phyloP scores from a whole-genome alignment of 1,284 basidiomycete species.

The Austroboletus olivaceoglutinosus region DNA sequence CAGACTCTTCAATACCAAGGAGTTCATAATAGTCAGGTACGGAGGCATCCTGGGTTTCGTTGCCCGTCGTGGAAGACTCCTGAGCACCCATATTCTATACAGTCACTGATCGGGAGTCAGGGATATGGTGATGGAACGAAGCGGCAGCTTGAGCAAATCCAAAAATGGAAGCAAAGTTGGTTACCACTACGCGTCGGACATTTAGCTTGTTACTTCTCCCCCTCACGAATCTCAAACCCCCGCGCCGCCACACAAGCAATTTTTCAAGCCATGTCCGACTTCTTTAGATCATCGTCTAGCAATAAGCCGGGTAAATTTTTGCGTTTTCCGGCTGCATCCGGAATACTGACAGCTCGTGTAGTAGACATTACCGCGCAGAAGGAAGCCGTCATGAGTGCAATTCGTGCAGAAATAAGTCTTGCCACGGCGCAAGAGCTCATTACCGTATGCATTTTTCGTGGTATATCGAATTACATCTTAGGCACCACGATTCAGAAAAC shows the following conservation, averaged over 20 bases:
- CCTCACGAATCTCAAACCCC: background rate
- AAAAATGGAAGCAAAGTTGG: too few species aligned
- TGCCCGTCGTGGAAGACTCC: conserved; percentile 52
- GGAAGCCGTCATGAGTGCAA: conserved; percentile 67
- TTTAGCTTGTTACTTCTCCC: background rate
- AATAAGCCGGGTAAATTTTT: conserved; percentile 35
- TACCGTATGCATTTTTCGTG: conserved; percentile 45
- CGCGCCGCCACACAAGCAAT: background rate
- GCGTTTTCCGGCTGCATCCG: background rate
- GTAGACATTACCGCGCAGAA: conserved; percentile 60
- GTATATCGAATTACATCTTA: background rate
- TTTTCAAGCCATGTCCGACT: conserved; percentile 44
- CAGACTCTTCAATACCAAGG: conserved; percentile 75
- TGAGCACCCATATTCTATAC: conserved; percentile 59
- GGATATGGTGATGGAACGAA: too few species aligned
- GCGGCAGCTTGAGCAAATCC: too few species aligned
- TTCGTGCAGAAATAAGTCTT: conserved; percentile 70
- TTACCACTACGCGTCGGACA: too few species aligned
- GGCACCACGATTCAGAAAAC: conserved; percentile 51
- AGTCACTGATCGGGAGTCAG: background rate
- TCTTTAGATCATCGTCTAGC: conserved; percentile 42
- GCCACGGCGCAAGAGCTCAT: conserved; percentile 81
- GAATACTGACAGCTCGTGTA: conserved; percentile 1
- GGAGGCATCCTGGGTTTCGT: conserved; percentile 28
- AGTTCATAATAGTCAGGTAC: conserved; percentile 77